phyloP scores from a whole-genome alignment of 148 eudicot genomes.

The Vaccinium macrocarpon region DNA sequence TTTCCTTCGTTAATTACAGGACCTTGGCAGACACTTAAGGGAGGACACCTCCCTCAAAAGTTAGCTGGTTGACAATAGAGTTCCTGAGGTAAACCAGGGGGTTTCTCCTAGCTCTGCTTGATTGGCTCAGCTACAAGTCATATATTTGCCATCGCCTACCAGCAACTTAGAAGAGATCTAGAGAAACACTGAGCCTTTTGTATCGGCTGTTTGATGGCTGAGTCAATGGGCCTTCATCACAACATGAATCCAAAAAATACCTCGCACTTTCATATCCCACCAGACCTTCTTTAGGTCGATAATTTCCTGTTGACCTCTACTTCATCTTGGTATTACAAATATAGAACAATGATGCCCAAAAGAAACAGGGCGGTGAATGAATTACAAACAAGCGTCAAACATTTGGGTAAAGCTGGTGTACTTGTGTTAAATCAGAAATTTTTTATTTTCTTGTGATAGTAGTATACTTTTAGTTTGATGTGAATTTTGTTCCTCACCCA shows the following conservation, averaged over 20 bases:
- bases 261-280: background rate
- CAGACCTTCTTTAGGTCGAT: background rate
- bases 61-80: background rate
- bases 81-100: background rate
- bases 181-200: conserved; percentile 7
- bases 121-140: background rate
- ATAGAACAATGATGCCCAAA: background rate
- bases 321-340: background rate
- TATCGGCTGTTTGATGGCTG: background rate
- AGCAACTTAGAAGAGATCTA: conserved; percentile 3
- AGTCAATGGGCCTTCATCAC: background rate
- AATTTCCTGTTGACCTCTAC: background rate
- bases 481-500: background rate
- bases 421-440: background rate
- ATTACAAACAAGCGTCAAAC: background rate
- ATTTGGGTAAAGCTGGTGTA: background rate
- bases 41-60: background rate
- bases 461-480: background rate
- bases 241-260: background rate
- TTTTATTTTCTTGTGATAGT: background rate
- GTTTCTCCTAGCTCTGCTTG: background rate
- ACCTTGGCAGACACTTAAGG: background rate
- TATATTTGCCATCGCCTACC: background rate
- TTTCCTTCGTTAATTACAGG: background rate
- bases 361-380: background rate